Percentiles rank a stretch among this genome's conserved stretches.
These are phyloP conservation scores for Pogostemon cablin DNA, from an alignment of 257 asterid species.

Conservation along the genomic window DNA sequence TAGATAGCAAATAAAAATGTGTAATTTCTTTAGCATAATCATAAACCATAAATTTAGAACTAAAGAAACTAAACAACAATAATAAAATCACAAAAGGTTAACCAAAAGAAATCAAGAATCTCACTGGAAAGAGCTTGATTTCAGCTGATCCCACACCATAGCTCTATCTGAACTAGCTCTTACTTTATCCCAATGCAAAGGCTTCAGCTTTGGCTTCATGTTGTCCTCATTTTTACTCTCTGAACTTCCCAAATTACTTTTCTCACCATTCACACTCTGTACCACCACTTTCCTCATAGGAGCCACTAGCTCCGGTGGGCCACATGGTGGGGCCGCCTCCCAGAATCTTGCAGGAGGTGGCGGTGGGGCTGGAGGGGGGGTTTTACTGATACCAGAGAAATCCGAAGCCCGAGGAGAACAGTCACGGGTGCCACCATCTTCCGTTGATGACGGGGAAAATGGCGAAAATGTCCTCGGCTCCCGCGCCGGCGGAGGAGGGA, in stretches of 20 bases:
- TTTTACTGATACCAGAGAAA: constrained; percentile 41
- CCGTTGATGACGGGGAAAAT: constrained; percentile 65
- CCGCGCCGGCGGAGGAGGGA: constrained; percentile 58
- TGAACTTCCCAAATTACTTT: constrained; percentile 33
- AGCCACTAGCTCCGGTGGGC: constrained; percentile 66
- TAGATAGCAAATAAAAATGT: neutral
- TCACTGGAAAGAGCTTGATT: constrained; percentile 75
- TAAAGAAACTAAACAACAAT: neutral
- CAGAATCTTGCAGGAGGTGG: constrained; percentile 54
- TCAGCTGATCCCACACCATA: constrained; percentile 86
- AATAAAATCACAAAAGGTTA: neutral
- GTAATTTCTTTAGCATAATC: neutral
- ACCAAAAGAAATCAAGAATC: constrained; percentile 30
- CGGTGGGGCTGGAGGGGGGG: constrained; percentile 48
- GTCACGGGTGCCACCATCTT: constrained; percentile 48
- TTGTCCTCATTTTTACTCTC: constrained; percentile 43
- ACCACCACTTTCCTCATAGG: constrained; percentile 50
- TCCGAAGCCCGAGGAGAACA: constrained; percentile 64
- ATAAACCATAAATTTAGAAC: neutral
- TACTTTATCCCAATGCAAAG: constrained; percentile 93
- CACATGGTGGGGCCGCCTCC: constrained; percentile 40
- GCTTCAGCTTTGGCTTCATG: constrained; percentile 67
- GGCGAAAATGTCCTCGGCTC: constrained; percentile 45
- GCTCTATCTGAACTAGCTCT: constrained; percentile 71
- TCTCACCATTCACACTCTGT: constrained; percentile 33